A percentile compares a stretch with the other conserved stretches of the same genome.
phyloP scores from a whole-genome alignment of 108 stramenopile species.

The Nitzschia inconspicua region DNA sequence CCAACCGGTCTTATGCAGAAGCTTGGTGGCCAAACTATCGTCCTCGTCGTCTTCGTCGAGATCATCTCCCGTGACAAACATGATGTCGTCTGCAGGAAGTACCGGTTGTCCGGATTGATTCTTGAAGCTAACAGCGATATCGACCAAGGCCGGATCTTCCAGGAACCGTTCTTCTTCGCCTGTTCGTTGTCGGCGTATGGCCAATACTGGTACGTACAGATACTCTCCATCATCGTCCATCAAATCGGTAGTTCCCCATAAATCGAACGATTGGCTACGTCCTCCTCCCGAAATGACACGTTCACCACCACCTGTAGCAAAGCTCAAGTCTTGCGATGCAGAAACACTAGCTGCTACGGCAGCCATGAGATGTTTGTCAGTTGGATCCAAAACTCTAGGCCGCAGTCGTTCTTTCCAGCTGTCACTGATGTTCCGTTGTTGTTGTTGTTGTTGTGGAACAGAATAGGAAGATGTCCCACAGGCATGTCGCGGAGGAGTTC shows the following conservation, averaged over 20 bases:
- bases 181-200: constrained; percentile 64
- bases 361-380: constrained; percentile 1
- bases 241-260: not conserved
- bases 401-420: constrained; percentile 4
- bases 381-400: constrained; percentile 3
- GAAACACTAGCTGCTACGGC: not conserved
- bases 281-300: not conserved
- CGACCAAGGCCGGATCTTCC: constrained; percentile 81
- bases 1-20: constrained; percentile 40
- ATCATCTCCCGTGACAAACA: constrained; percentile 17
- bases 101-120: constrained; percentile 45
- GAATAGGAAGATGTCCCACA: not conserved
- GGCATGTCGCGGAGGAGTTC: not conserved
- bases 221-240: constrained; percentile 21
- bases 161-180: constrained; percentile 80
- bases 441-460: not conserved
- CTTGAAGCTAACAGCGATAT: constrained; percentile 48
- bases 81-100: constrained; percentile 29
- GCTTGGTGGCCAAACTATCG: constrained; percentile 16
- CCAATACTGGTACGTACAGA: constrained; percentile 67
- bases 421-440: constrained; percentile 1
- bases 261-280: not conserved
- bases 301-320: not conserved
- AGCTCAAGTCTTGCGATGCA: too few species aligned
- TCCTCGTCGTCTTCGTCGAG: constrained; percentile 55